Evolutionary conservation across 352 stramenopile species (phyloP).

Genomic region (Pelagophyceae sp.): DNA sequence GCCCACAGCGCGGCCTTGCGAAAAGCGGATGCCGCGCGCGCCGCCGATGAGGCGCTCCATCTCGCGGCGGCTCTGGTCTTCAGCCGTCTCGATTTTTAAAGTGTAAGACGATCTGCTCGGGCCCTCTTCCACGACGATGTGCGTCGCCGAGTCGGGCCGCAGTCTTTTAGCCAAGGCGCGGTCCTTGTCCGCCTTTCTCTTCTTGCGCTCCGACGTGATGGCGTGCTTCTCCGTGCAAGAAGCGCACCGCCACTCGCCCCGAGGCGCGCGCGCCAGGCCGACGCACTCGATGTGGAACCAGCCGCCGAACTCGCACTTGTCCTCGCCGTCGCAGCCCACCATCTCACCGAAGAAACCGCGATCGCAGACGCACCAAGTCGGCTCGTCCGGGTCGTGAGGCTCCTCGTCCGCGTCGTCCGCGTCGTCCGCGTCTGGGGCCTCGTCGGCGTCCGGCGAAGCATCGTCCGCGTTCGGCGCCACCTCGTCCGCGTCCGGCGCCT

Average conservation of each 20-base stretch:
- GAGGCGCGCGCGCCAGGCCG: not conserved
- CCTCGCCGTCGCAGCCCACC: slow-evolving; percentile 8
- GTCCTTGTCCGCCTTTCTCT: not conserved
- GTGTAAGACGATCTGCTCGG: too few species aligned
- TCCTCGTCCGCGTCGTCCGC: too few species aligned
- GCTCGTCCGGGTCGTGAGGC: not conserved
- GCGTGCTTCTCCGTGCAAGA: not conserved
- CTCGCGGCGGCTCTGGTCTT: not conserved
- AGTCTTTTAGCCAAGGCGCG: too few species aligned
- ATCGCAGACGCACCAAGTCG: slow-evolving; percentile 8
- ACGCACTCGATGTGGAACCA: slow-evolving; percentile 14
- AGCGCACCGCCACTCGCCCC: not conserved
- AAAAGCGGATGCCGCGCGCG: not conserved
- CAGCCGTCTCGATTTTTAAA: not conserved
- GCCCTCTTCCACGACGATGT: not conserved
- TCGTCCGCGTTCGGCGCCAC: too few species aligned
- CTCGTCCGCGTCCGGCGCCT: too few species aligned
- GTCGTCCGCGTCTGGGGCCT: too few species aligned
- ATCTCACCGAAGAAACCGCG: slow-evolving; percentile 10
- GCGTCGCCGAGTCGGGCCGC: not conserved
- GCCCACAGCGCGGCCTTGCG: not conserved
- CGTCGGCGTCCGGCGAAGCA: too few species aligned
- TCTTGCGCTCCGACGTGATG: not conserved
- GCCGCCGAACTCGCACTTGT: slow-evolving; percentile 1
- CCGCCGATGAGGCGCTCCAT: not conserved